phyloP scores from a whole-genome alignment of 2,329 filamentous ascomycete species.

The Lecanicillium sp. region DNA sequence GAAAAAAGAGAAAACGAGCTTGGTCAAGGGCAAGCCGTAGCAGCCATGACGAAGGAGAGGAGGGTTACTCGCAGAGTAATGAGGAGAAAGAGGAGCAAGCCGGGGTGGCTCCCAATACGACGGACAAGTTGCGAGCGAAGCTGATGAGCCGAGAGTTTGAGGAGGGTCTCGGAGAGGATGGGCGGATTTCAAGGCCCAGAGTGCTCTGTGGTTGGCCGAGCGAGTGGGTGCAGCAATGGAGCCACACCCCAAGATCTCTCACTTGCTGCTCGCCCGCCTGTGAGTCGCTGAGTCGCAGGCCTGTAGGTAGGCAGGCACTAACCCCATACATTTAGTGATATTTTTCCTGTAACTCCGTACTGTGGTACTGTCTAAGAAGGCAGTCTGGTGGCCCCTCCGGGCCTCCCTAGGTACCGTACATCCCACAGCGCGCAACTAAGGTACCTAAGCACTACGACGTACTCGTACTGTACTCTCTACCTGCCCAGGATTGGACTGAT shows the following conservation, averaged over 20 bases:
- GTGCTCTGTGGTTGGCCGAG: slow-evolving; percentile 7
- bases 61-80: background rate
- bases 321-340: too few relatives aligned
- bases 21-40: background rate
- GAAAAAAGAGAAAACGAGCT: background rate
- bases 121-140: slow-evolving; percentile 7
- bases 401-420: too few relatives aligned
- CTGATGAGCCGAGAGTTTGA: slow-evolving; percentile 9
- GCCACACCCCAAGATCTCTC: background rate
- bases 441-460: too few relatives aligned
- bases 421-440: too few relatives aligned
- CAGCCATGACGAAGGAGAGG: background rate
- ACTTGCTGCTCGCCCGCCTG: background rate
- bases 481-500: too few relatives aligned
- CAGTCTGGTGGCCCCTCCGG: too few relatives aligned
- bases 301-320: too few relatives aligned
- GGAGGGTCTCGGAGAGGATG: slow-evolving; percentile 10
- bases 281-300: background rate
- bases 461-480: too few relatives aligned
- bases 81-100: slow-evolving; percentile 1
- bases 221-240: background rate
- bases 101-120: slow-evolving; percentile 3
- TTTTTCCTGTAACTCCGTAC: too few relatives aligned
- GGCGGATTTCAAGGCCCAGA: slow-evolving; percentile 8
- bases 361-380: too few relatives aligned